These are phyloP conservation scores for Citropsis articulata DNA, from an alignment of 345 rosid species.

Conservation along the genomic window DNA sequence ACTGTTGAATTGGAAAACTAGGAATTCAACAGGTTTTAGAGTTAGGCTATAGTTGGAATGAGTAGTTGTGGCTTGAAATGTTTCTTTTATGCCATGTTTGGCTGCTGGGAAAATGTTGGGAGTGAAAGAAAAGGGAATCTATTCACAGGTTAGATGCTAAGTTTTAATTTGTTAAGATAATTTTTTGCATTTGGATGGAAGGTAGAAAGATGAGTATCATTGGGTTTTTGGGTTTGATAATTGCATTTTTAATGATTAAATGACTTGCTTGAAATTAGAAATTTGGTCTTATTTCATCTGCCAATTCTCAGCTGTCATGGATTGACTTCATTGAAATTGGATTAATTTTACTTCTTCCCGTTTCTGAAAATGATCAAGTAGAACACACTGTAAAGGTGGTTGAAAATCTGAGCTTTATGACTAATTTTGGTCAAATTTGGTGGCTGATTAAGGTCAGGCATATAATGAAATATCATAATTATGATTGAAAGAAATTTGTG, in stretches of 20 bases:
- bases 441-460: background rate
- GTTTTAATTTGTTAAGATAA: background rate
- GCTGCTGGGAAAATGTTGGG: background rate
- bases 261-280: background rate
- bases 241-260: background rate
- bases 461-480: background rate
- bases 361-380: background rate
- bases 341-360: background rate
- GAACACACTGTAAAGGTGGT: background rate
- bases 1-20: background rate
- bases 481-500: background rate
- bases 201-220: background rate
- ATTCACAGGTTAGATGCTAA: background rate
- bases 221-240: background rate
- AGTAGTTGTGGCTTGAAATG: background rate
- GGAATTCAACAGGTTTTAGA: background rate
- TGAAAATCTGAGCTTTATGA: background rate
- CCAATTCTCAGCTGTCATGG: background rate
- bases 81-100: background rate
- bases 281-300: background rate
- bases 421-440: background rate
- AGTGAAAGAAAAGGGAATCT: background rate
- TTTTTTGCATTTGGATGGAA: background rate
- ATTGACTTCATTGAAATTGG: constrained; percentile 5
- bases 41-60: background rate